Base-by-base conservation (phyloP, 768 basidiomycete species). In the Pleurotus salmoneostramineus region DNA sequence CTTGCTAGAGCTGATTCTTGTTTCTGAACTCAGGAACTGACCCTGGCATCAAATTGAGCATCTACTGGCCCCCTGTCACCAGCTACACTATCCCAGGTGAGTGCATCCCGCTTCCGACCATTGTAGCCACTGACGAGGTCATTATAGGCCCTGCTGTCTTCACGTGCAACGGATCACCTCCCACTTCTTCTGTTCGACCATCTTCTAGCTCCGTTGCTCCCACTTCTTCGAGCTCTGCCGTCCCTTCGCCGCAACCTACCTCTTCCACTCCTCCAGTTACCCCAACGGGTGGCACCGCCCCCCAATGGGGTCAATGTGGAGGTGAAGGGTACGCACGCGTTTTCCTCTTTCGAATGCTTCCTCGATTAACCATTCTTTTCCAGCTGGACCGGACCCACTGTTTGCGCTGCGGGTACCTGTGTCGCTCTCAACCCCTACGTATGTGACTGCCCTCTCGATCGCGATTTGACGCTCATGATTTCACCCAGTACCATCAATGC, bases 221-320 rank as follows among this genome's bases (percentile, higher is more conserved):
- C 10, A 8, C 48, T 11, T 11, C 48, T 7, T 32, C 48, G 4
- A 55, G 52, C 6, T 36, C 52, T 6, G 43, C 27, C 5, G 40
- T 40, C 5, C 31, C 52, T 31, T 43, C 52, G 1, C 15, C 52
- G 10, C 40, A n/a, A 0, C 21, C 27, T 10, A n/a, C 40, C 6
- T 27, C 21, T 27, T 27, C 21, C 21, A 27, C 21, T 27, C 21
- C 21, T 27, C 21, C 21, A 27, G 27, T 31, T 5, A 21, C 40
- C 1, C 52, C 36, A 21, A 55, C 52, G 17, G 52, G 52, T 33
- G 36, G 36, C 15, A 55, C 52, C 3, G 52, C 32, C 1, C 37
- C 36, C 15, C 15, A 55, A 31, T 55, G 40, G 36, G 79, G 74
- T 6, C 84, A 84, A 64, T 85, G 83, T 62, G 82, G 82, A 66